A percentile compares a stretch with the other conserved stretches of the same genome.
phyloP scores from a whole-genome alignment of 2,329 filamentous ascomycete species.

The Knufia petricola region DNA sequence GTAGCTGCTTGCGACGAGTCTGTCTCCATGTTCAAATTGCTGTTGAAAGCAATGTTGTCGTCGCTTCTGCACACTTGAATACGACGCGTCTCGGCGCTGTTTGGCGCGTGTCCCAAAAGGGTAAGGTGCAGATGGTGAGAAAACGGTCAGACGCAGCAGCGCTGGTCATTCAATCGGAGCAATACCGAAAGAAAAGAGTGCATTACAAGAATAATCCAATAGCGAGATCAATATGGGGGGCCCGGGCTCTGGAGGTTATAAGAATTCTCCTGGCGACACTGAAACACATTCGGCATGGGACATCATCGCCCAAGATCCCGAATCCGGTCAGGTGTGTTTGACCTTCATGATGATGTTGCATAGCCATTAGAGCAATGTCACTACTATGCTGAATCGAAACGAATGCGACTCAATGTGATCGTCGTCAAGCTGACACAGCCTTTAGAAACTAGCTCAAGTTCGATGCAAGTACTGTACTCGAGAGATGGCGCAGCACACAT shows the following conservation, averaged over 20 bases:
- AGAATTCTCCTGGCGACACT: constrained; percentile 23
- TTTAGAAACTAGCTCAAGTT: constrained; percentile 23
- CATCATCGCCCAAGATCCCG: constrained; percentile 22
- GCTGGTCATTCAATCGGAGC: not conserved
- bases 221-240: constrained; percentile 19
- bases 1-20: constrained; percentile 29
- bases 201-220: constrained; percentile 9
- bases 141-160: constrained; percentile 4
- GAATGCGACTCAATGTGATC: not conserved
- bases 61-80: not conserved
- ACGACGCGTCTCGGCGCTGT: not conserved
- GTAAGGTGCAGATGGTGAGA: not conserved
- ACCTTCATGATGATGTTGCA: not conserved
- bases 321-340: constrained; percentile 18
- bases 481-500: constrained; percentile 24
- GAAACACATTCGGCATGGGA: constrained; percentile 25
- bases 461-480: constrained; percentile 24
- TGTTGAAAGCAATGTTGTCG: not conserved
- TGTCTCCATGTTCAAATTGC: constrained; percentile 14
- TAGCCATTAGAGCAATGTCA: not conserved
- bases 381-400: not conserved
- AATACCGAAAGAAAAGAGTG: constrained; percentile 9
- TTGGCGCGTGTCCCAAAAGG: constrained; percentile 1
- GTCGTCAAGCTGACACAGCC: not conserved
- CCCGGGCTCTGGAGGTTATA: constrained; percentile 23